phyloP scores from a whole-genome alignment of 140 eudicot species.

The Senecio squalidus region DNA sequence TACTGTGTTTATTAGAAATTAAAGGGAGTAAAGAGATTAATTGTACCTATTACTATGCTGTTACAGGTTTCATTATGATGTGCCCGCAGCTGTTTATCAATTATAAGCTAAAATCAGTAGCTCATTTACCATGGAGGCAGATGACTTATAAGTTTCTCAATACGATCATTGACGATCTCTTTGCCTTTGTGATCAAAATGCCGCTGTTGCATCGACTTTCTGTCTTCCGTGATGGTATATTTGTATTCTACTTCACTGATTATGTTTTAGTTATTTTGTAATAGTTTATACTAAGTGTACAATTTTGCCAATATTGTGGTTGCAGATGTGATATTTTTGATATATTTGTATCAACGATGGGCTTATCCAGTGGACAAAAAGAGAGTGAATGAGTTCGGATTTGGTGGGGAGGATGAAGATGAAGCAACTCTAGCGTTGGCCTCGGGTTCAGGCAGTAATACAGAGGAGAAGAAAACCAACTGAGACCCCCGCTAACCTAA shows the following conservation, averaged over 20 bases:
- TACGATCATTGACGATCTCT: slow-evolving; percentile 92
- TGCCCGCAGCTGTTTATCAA: slow-evolving; percentile 96
- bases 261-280: neutral
- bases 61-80: slow-evolving; percentile 94
- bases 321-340: slow-evolving; percentile 89
- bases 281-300: neutral
- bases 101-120: slow-evolving; percentile 88
- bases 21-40: slow-evolving; percentile 1
- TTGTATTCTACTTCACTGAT: slow-evolving; percentile 3
- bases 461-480: slow-evolving; percentile 83
- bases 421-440: slow-evolving; percentile 34
- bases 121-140: slow-evolving; percentile 98
- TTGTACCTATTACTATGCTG: slow-evolving; percentile 1
- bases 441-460: slow-evolving; percentile 18
- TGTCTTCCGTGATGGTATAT: slow-evolving; percentile 97
- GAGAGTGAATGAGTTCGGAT: slow-evolving; percentile 93
- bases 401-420: slow-evolving; percentile 79
- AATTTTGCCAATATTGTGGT: neutral
- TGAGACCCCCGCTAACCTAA: slow-evolving; percentile 30
- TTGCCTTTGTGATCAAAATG: slow-evolving; percentile 95
- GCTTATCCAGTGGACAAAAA: slow-evolving; percentile 84
- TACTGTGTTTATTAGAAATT: neutral
- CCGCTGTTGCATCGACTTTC: slow-evolving; percentile 88
- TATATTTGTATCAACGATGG: slow-evolving; percentile 89
- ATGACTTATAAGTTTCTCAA: slow-evolving; percentile 94